Base-by-base conservation (phyloP, 441 rosid genomes). In the Syzygium malaccense region DNA sequence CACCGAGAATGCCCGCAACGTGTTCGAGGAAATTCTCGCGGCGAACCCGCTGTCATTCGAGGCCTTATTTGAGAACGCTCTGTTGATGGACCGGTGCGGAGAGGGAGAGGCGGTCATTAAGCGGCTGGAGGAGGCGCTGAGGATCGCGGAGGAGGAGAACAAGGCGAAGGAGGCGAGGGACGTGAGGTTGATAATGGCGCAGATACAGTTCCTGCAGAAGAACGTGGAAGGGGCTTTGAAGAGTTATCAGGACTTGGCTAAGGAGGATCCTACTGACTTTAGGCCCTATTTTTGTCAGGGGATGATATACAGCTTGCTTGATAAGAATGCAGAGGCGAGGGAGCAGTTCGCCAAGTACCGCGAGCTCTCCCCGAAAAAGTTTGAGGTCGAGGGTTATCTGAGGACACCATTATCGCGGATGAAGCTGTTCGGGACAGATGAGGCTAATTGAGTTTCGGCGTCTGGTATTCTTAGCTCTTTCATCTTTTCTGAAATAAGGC, bases 181-280 rank as follows among this genome's bases (percentile, higher is more conserved):
- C 85, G 99, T 96, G 93, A 95, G 93, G 89, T 75, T 98, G 93
- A 95, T 97, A 23, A 96, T 98, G 93, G 99, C 99, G 10, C 98
- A 97, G 90, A 91, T 97, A 85, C 94, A 91, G 88, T 98, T 98
- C 89, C 89, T 97, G 94, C 98, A 95, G 91, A 95, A 95, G 96
- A 94, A 95, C 48, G 97, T 97, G 75, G 98, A 98, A 64, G 97
- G 90, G 80, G 98, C 98, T 15, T 90, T 98, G 96, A 92, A 87
- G 93, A 97, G 95, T 89, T 98, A 96, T 78, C 93, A 93, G 78
- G 91, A 96, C 78, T 87, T 98, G 90, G 92, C 94, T 13, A 93
- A 90, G 86, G 99, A 98, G 90, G 98, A 98, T 86, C 99, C 97
- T 0, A 87, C 57, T 86, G 99, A 98, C 91, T 95, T 95, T 90